Evolutionary conservation across 257 asterid genomes (phyloP).

Genomic region (Craterostigma plantagineum): DNA sequence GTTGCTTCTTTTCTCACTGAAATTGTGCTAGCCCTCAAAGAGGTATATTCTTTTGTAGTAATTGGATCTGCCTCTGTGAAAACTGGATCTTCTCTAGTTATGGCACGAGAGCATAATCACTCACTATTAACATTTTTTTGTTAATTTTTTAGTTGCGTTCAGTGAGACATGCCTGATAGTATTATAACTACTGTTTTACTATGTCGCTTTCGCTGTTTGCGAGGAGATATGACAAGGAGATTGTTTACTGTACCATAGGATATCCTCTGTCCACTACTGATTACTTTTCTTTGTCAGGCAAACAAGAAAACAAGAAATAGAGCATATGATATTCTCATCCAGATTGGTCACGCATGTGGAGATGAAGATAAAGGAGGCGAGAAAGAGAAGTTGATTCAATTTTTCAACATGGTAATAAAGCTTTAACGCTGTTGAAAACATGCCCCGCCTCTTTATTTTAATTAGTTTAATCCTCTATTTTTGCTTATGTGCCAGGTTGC

Average conservation of each 20-base stretch:
- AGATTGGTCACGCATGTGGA: conserved; percentile 78
- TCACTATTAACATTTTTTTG: no score
- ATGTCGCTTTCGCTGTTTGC: no score
- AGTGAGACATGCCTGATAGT: no score
- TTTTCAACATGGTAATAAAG: conserved; percentile 54
- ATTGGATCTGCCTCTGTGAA: no score
- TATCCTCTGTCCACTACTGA: no score
- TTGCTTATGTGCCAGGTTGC: conserved; percentile 44
- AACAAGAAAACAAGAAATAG: conserved; percentile 86
- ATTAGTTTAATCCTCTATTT: conserved; percentile 4
- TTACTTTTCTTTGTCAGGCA: conserved; percentile 28
- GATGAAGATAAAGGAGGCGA: conserved; percentile 54
- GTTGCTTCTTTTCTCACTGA: conserved; percentile 69
- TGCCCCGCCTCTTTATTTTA: conserved; percentile 6
- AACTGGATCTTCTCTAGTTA: no score
- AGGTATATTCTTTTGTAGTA: conserved; percentile 25
- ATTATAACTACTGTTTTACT: no score
- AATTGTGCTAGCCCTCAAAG: conserved; percentile 75
- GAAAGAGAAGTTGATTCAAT: conserved; percentile 38
- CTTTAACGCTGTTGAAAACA: conserved; percentile 7
- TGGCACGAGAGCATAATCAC: no score
- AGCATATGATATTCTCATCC: conserved; percentile 85
- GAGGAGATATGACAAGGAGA: no score
- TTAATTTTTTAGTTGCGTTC: no score
- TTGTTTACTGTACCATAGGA: no score